phyloP scores from a whole-genome alignment of 1,139 yeast genomes.

The Nakaseomyces kungkrabaensis region DNA sequence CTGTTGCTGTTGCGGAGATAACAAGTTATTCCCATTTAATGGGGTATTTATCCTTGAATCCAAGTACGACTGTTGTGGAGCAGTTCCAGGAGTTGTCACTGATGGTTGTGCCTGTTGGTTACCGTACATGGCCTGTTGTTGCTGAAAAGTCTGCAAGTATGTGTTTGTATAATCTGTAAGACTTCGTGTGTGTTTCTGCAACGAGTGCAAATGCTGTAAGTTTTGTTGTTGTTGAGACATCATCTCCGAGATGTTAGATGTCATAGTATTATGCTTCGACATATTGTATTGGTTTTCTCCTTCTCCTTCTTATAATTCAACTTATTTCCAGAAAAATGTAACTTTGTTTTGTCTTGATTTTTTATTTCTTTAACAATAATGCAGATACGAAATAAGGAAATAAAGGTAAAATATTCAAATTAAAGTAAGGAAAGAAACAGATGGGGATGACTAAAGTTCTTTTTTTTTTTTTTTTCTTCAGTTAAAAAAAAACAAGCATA shows the following conservation, averaged over 20 bases:
- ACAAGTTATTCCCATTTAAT: slow-evolving; percentile 3
- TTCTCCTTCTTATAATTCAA: too few species aligned
- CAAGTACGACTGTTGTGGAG: background rate
- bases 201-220: slow-evolving; percentile 26
- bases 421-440: too few species aligned
- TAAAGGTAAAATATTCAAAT: too few species aligned
- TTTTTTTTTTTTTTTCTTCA: too few species aligned
- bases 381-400: too few species aligned
- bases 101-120: background rate
- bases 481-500: too few species aligned
- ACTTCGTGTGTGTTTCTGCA: slow-evolving; percentile 22
- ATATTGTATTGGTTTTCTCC: slow-evolving; percentile 3
- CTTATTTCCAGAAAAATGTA: too few species aligned
- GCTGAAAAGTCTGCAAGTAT: slow-evolving; percentile 22
- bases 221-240: slow-evolving; percentile 32
- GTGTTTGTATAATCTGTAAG: slow-evolving; percentile 18
- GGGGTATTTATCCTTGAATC: slow-evolving; percentile 2
- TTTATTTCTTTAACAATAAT: too few species aligned
- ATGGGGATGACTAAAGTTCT: too few species aligned
- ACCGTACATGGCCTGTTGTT: slow-evolving; percentile 12
- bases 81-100: background rate
- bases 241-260: slow-evolving; percentile 27
- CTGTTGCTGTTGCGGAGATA: slow-evolving; percentile 5
- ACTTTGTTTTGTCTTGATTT: too few species aligned
- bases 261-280: slow-evolving; percentile 32